These are phyloP conservation scores for Solanum verrucosum DNA, from an alignment of 257 asterid species.

Conservation along the genomic window DNA sequence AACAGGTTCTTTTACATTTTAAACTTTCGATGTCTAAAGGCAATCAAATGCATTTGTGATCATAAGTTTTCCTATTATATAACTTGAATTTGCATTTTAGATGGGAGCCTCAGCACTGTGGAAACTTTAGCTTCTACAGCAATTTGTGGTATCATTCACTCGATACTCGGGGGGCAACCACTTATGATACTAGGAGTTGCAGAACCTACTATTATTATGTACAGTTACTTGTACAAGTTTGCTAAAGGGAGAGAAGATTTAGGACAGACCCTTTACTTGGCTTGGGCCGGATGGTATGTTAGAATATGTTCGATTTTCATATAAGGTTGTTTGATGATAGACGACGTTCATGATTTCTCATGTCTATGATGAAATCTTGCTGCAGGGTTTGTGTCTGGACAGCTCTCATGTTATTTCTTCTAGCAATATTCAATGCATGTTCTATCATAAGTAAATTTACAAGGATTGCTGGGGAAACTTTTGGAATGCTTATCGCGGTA, in stretches of 20 bases:
- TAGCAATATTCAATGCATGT: conserved; percentile 4
- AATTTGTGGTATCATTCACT: conserved; percentile 8
- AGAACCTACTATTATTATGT: conserved; percentile 11
- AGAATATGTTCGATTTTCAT: background rate
- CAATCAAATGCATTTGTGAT: background rate
- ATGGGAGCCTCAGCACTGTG: conserved; percentile 6
- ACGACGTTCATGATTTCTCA: background rate
- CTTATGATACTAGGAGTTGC: conserved; percentile 11
- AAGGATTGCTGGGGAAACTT: conserved; percentile 7
- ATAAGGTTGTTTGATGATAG: background rate
- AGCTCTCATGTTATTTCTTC: conserved; percentile 1
- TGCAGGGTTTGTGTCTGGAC: conserved; percentile 13
- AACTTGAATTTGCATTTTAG: background rate
- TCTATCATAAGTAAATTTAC: conserved; percentile 8
- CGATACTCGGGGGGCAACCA: conserved; percentile 7
- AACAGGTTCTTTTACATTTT: conserved; percentile 7
- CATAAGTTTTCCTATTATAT: background rate
- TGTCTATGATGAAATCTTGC: background rate
- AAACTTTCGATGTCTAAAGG: background rate
- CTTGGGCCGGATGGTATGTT: conserved; percentile 12
- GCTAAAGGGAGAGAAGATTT: conserved; percentile 5
- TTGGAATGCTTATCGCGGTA: conserved; percentile 1
- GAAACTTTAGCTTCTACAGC: conserved; percentile 13
- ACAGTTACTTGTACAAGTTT: conserved; percentile 6
- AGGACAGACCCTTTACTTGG: conserved; percentile 3